Percentiles rank a stretch among this genome's conserved stretches.
These are phyloP conservation scores for Melaleuca quinquenervia DNA, from an alignment of 345 rosid genomes.

Conservation along the genomic window DNA sequence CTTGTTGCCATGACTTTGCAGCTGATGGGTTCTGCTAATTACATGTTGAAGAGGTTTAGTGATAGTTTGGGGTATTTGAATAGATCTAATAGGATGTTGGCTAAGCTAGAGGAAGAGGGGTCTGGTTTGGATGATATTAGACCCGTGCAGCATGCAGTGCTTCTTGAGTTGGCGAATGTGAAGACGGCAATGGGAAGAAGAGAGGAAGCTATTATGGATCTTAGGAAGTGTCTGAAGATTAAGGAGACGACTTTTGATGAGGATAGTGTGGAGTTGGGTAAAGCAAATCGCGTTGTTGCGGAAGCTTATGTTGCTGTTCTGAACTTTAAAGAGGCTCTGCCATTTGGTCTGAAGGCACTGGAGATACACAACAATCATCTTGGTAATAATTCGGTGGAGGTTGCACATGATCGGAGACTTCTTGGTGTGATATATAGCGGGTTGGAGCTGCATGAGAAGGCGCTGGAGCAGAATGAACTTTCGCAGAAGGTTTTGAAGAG, in stretches of 20 bases:
- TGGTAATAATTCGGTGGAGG: conserved; percentile 76
- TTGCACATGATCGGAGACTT: conserved; percentile 73
- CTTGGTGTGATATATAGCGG: conserved; percentile 89
- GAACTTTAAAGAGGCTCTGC: conserved; percentile 77
- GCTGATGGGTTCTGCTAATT: conserved; percentile 67
- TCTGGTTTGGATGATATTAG: conserved; percentile 38
- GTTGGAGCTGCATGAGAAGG: conserved; percentile 78
- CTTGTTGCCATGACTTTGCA: conserved; percentile 71
- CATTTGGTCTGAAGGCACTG: conserved; percentile 56
- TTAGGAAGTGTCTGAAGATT: conserved; percentile 65
- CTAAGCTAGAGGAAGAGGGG: conserved; percentile 46
- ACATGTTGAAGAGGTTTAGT: conserved; percentile 55
- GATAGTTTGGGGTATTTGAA: conserved; percentile 75
- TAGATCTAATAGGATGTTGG: conserved; percentile 60
- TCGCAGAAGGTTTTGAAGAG: conserved; percentile 66
- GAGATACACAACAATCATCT: conserved; percentile 64
- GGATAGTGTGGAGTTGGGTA: conserved; percentile 73
- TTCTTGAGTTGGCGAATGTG: conserved; percentile 70
- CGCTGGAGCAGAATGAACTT: conserved; percentile 71
- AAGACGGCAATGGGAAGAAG: conserved; percentile 87
- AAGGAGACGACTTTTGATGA: conserved; percentile 59
- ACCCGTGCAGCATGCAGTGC: conserved; percentile 67
- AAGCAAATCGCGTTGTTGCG: conserved; percentile 55
- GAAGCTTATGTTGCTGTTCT: conserved; percentile 81
- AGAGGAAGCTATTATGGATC: conserved; percentile 80